A percentile compares a stretch with the other conserved stretches of the same genome.
These are phyloP conservation scores for Kazachstania martiniae DNA, from an alignment of 805 yeast genomes.

Conservation along the genomic window DNA sequence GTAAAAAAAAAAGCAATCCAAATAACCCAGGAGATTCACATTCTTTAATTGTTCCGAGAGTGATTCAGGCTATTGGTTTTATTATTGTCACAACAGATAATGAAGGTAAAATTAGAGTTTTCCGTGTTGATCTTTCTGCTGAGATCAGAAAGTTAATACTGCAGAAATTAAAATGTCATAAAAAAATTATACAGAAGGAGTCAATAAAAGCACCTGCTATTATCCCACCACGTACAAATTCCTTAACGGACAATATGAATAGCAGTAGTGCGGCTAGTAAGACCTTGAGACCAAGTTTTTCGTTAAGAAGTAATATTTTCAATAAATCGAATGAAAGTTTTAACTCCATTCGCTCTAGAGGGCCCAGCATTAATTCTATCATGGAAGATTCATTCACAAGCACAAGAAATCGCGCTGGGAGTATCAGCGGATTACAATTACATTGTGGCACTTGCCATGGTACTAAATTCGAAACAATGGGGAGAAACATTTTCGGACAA, in stretches of 20 bases:
- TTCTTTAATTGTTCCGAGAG: conserved; percentile 7
- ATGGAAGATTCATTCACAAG: neutral
- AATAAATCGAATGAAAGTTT: conserved; percentile 11
- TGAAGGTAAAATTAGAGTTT: conserved; percentile 60
- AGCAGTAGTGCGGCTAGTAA: neutral
- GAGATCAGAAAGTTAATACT: conserved; percentile 30
- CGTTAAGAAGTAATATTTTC: conserved; percentile 9
- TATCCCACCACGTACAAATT: neutral
- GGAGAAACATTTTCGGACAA: conserved; percentile 4
- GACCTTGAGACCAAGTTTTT: conserved; percentile 9
- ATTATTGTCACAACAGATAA: conserved; percentile 72
- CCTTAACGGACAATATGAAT: no score
- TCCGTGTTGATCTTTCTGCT: conserved; percentile 65
- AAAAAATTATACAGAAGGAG: neutral
- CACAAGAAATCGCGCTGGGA: conserved; percentile 1
- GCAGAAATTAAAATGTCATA: conserved; percentile 6
- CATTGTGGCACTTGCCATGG: conserved; percentile 23
- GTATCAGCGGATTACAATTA: conserved; percentile 1
- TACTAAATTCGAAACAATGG: conserved; percentile 11
- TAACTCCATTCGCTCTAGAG: neutral
- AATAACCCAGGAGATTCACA: neutral
- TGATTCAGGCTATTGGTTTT: conserved; percentile 26
- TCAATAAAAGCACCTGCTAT: neutral
- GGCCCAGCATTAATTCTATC: neutral
- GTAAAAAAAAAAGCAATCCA: no score